phyloP scores from a whole-genome alignment of 306 rosid genomes.

The Castanea mollissima region DNA sequence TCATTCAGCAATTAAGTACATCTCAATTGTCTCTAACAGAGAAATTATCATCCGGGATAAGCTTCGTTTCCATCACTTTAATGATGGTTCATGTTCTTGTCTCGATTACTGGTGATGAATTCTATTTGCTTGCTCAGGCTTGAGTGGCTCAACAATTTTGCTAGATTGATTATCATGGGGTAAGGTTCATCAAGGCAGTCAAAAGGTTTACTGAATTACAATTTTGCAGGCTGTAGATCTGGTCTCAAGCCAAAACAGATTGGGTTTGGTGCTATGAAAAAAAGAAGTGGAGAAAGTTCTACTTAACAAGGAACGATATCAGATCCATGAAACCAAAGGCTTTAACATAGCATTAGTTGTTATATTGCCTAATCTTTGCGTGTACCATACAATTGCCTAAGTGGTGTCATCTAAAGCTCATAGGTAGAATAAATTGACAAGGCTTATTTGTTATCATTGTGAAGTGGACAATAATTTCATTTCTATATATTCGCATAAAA shows the following conservation, averaged over 20 bases:
- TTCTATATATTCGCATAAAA: too few species aligned
- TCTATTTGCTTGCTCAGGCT: conserved; percentile 6
- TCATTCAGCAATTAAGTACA: conserved; percentile 75
- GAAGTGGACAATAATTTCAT: too few species aligned
- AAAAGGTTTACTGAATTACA: background rate
- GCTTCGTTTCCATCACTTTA: conserved; percentile 83
- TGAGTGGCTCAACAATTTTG: conserved; percentile 6
- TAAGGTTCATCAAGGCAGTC: background rate
- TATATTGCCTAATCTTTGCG: too few species aligned
- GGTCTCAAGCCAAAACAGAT: background rate
- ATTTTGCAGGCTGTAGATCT: background rate
- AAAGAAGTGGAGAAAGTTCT: too few species aligned
- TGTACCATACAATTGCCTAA: too few species aligned
- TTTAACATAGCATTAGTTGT: too few species aligned
- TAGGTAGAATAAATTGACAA: too few species aligned
- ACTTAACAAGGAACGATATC: too few species aligned
- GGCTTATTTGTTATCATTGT: too few species aligned
- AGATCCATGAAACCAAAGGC: too few species aligned
- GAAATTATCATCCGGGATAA: conserved; percentile 77
- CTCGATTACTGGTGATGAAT: conserved; percentile 69
- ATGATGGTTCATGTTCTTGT: conserved; percentile 76
- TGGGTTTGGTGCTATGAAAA: too few species aligned
- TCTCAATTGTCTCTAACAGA: conserved; percentile 58
- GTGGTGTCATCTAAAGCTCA: too few species aligned
- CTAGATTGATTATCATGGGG: conserved; percentile 5